phyloP scores from a whole-genome alignment of 2,329 filamentous ascomycete species.

The Rosellinia necatrix region DNA sequence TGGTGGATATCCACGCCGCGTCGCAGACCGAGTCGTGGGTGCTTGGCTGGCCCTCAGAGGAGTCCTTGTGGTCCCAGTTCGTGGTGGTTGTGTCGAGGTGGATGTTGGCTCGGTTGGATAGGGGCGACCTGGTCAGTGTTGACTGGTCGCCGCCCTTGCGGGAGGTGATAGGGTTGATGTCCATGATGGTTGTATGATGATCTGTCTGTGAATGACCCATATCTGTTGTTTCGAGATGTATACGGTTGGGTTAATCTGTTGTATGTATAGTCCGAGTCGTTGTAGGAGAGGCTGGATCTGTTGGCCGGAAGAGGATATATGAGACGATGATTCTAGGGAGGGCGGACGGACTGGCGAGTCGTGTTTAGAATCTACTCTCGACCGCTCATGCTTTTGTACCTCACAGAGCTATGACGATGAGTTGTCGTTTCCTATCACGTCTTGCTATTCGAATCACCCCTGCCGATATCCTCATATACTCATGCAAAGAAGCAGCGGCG shows the following conservation, averaged over 20 bases:
- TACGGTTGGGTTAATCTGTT: constrained; percentile 20
- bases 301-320: background rate
- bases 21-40: constrained; percentile 45
- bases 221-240: constrained; percentile 20
- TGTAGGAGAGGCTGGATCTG: constrained; percentile 12
- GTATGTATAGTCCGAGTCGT: constrained; percentile 21
- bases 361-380: background rate
- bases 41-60: constrained; percentile 45
- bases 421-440: constrained; percentile 11
- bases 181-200: constrained; percentile 13
- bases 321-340: constrained; percentile 1
- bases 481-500: background rate
- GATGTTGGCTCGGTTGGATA: constrained; percentile 37
- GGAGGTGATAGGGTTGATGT: background rate
- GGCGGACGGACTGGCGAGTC: background rate
- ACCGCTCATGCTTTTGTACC: background rate
- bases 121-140: constrained; percentile 28
- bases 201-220: constrained; percentile 19
- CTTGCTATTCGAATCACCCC: constrained; percentile 17
- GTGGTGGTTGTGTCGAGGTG: constrained; percentile 13
- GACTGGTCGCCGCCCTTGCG: constrained; percentile 1
- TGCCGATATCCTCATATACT: constrained; percentile 7
- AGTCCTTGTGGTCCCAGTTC: constrained; percentile 44
- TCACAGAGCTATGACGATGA: background rate
- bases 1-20: constrained; percentile 43